phyloP scores from a whole-genome alignment of 108 stramenopile genomes.

The Cyclotella distinguenda region DNA sequence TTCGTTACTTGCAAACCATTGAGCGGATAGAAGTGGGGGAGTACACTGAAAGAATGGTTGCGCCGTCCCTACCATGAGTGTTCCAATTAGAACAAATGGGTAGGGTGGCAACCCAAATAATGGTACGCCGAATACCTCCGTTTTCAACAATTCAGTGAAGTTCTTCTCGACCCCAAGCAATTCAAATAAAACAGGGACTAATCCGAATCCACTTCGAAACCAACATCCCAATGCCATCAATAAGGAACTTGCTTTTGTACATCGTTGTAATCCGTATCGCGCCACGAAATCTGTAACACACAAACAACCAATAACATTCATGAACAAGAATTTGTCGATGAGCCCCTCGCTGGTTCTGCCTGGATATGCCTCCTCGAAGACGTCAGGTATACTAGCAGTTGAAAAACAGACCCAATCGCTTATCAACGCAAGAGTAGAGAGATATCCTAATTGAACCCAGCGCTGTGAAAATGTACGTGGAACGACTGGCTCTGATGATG shows the following conservation, averaged over 20 bases:
- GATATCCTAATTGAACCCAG: slow-evolving; percentile 47
- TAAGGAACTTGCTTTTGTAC: slow-evolving; percentile 41
- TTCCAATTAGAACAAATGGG: slow-evolving; percentile 43
- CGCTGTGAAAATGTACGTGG: too few relatives aligned
- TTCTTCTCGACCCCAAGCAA: slow-evolving; percentile 7
- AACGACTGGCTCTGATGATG: too few relatives aligned
- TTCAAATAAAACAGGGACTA: slow-evolving; percentile 18
- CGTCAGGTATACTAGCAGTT: slow-evolving; percentile 38
- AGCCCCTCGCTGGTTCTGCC: slow-evolving; percentile 28
- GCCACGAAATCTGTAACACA: slow-evolving; percentile 51
- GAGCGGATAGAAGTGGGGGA: slow-evolving; percentile 49
- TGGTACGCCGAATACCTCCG: slow-evolving; percentile 23
- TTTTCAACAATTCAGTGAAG: slow-evolving; percentile 6
- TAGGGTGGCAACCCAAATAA: slow-evolving; percentile 49
- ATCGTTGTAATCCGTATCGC: slow-evolving; percentile 27
- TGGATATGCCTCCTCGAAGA: slow-evolving; percentile 45
- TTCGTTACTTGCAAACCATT: slow-evolving; percentile 60
- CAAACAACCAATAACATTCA: slow-evolving; percentile 48
- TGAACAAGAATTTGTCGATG: slow-evolving; percentile 53
- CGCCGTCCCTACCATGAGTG: slow-evolving; percentile 50
- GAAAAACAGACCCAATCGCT: slow-evolving; percentile 58
- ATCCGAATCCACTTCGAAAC: slow-evolving; percentile 43
- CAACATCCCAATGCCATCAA: slow-evolving; percentile 49
- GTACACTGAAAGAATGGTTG: slow-evolving; percentile 65
- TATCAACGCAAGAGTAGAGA: slow-evolving; percentile 50